Base-by-base conservation (phyloP, 208 protist genomes). In the Jaenimonas drosophilae region DNA sequence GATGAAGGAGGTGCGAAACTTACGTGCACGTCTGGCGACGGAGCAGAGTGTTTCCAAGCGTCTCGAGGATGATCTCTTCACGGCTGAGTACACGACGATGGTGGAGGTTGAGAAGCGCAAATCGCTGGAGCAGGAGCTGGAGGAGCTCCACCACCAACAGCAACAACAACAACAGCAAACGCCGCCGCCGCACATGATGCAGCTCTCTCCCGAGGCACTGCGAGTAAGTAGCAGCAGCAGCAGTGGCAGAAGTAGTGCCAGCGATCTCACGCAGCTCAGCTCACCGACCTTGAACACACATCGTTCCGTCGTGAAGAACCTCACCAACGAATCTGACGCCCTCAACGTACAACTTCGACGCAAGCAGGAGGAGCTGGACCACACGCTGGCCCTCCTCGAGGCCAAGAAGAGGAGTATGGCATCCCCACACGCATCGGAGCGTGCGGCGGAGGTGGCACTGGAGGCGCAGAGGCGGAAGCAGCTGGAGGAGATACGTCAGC, bases 1-100 rank as follows among this genome's bases (percentile, higher is more conserved):
- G 37, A 42, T 11, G 23, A 42, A 20, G 23, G 23, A 6, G 9
- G 23, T 11, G 11, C 37, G 37, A 42, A 42, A 24, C 37, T 6
- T 11, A 11, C 31, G 31, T 34, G 31, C 31, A 34, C 11, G 37
- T 38, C 69, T 93, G 26, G 41, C 7, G 24, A 23, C 47, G 16
- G 79, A 89, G 49, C 74, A 62, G 4, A 41, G 54, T 14, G 27
- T 84, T 17, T 83, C 76, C 21, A 59, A 55, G 30, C 63, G 70
- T n/a, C 70, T 94, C 2, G 60, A 94, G 49, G 76, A 77, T 26
- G 85, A 94, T 32, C 63, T 94, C 19, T 90, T 89, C 58, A 72
- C 69, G 36, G 81, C 77, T 0, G 77, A 94, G 67, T 85, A 83
- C 70, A 76, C 65, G 12, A 61, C 72, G 6, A 90, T 88, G 80